Evolutionary conservation across 345 rosid species (phyloP).

Genomic region (Mangifera indica): DNA sequence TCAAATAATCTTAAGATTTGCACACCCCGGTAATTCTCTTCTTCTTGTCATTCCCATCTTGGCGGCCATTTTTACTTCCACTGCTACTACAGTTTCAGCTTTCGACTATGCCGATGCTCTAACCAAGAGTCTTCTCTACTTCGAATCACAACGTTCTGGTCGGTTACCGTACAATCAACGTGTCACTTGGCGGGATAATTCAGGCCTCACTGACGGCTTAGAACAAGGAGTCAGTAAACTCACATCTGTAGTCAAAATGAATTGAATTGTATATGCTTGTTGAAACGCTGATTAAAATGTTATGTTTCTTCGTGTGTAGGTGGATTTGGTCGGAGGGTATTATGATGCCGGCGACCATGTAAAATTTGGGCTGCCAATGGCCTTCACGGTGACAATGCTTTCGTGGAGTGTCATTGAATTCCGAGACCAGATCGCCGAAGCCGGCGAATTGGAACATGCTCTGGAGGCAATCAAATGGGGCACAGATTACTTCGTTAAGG

Average conservation of each 20-base stretch:
- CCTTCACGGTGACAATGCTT: constrained; percentile 89
- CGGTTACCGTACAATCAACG: constrained; percentile 85
- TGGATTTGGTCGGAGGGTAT: constrained; percentile 95
- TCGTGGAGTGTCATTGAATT: constrained; percentile 84
- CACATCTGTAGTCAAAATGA: neutral
- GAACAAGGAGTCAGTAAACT: constrained; percentile 77
- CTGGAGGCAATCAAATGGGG: constrained; percentile 95
- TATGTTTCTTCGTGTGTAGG: constrained; percentile 35
- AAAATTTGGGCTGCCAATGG: constrained; percentile 95
- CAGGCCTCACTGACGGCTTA: constrained; percentile 91
- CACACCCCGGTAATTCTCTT: neutral
- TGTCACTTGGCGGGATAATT: constrained; percentile 87
- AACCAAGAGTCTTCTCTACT: constrained; percentile 82
- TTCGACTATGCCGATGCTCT: constrained; percentile 75
- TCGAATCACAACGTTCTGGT: constrained; percentile 92
- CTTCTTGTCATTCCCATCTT: constrained; percentile 21
- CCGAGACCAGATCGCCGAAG: constrained; percentile 52
- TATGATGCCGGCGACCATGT: constrained; percentile 97
- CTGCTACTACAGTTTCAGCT: constrained; percentile 3
- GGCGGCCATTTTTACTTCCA: constrained; percentile 5
- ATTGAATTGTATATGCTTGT: too few species aligned
- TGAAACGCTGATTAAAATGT: neutral
- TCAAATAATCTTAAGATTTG: constrained; percentile 7
- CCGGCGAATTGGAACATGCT: constrained; percentile 77
- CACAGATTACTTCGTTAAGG: constrained; percentile 86